Base-by-base conservation (phyloP, 2,329 filamentous ascomycete genomes). In the Pseudocercospora musae region DNA sequence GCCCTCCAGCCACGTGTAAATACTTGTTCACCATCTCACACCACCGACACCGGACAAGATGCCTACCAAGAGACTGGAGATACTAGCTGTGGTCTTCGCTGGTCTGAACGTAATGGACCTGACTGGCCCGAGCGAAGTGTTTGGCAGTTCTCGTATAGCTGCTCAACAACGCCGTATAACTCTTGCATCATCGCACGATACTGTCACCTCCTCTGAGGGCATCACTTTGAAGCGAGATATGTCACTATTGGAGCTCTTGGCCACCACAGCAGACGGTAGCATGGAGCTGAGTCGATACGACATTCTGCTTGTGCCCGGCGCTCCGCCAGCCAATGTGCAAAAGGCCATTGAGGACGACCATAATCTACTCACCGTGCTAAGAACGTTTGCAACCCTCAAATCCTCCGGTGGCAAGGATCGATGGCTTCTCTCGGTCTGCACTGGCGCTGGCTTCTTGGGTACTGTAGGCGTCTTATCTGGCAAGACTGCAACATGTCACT, bases 81-180 rank as follows among this genome's bases (percentile, higher is more conserved):
- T 63, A 40, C 58, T 65, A 21, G 55, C 44, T 37, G 57, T 64
- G n/a, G 49, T 60, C 23, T 66, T 60, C 57, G 59, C 53, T 23
- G 50, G 49, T 18, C 54, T 64, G 59, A 62, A 66, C 42, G 58
- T 63, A 31, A 59, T 66, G 52, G 64, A 66, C 21, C 59, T 66
- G 5, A 64, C 58, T 15, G 64, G 64, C 1, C 64, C 64, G 4
- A 42, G 46, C 5, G 64, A 66, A 60, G 62, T 64, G 40, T 64
- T 66, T n/a, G 62, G 57, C 40, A 63, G 60, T 25, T 60, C 54
- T 10, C 42, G 31, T 3, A 52, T 64, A 11, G 27, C 57, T 2
- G 23, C 48, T 15, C 13, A 33, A 4, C 18, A 44, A 15, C 54
- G 37, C n/a, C 27, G 50, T 2, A 50, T 63, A 25, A 57, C 59